These are phyloP conservation scores for Diaporthe vaccinii DNA, from an alignment of 2,329 filamentous ascomycete species.

Conservation along the genomic window DNA sequence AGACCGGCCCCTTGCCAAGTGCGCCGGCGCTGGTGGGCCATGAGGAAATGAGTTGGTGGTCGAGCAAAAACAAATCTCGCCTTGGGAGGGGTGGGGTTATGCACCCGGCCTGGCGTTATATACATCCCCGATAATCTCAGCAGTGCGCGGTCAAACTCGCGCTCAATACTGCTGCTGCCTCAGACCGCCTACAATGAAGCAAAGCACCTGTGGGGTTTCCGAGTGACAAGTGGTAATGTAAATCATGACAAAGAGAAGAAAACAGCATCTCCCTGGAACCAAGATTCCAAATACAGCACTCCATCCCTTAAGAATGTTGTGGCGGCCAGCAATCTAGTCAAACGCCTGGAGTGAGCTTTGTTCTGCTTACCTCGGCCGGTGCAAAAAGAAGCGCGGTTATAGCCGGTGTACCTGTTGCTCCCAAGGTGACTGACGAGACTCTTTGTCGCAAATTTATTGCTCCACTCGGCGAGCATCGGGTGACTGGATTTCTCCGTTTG, in stretches of 20 bases:
- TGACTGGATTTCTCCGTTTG: background rate
- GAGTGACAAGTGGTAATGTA: background rate
- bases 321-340: background rate
- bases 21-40: background rate
- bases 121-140: background rate
- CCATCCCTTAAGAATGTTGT: background rate
- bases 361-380: constrained; percentile 9
- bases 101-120: too few species aligned
- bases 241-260: background rate
- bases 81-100: background rate
- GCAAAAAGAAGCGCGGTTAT: background rate
- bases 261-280: too few species aligned
- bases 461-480: background rate
- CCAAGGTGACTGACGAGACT: background rate
- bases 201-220: too few species aligned
- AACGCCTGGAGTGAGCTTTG: background rate
- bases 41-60: background rate
- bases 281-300: background rate
- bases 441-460: background rate
- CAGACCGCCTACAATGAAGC: background rate
- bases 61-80: background rate
- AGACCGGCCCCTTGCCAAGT: background rate
- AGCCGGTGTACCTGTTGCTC: background rate
- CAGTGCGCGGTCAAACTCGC: background rate
- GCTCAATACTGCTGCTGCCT: too few species aligned